A percentile compares a stretch with the other conserved stretches of the same genome.
Conservation (phyloP, 192 early-diverging fungal species). For the Chytriomyces hyalinus region DNA sequence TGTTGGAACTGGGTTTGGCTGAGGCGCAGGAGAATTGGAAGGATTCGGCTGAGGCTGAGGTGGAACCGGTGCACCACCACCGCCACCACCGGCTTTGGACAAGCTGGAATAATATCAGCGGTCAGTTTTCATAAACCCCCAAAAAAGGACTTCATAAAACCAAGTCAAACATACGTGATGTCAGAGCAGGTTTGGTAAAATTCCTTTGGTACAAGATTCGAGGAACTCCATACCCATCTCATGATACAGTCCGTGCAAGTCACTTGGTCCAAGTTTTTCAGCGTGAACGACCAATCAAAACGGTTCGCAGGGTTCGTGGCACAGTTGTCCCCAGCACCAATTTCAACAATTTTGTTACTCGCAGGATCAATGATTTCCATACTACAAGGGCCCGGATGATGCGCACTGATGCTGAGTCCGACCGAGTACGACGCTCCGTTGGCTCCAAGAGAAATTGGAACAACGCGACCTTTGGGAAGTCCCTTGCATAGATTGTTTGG, state of each 20-base stretch:
- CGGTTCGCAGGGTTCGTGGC: conserved; percentile 35
- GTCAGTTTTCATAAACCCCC: neutral
- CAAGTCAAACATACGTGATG: neutral
- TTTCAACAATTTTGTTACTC: conserved; percentile 4
- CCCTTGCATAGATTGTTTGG: neutral
- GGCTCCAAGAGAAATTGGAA: neutral
- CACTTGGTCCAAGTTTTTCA: conserved; percentile 42
- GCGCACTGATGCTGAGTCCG: conserved; percentile 42
- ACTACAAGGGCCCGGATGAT: conserved; percentile 45
- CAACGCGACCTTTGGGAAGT: neutral
- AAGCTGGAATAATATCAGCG: neutral
- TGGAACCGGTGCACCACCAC: neutral
- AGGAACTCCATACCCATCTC: conserved; percentile 40
- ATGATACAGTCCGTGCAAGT: conserved; percentile 48
- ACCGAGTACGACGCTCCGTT: neutral
- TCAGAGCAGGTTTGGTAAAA: conserved; percentile 39
- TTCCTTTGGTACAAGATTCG: conserved; percentile 27
- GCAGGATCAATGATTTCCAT: conserved; percentile 40
- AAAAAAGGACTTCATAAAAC: neutral
- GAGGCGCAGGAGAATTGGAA: neutral
- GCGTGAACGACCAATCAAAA: conserved; percentile 45
- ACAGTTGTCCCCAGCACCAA: conserved; percentile 28
- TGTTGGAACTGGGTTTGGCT: neutral
- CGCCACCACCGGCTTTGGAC: neutral
- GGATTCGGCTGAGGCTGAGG: neutral